Base-by-base conservation (phyloP, 306 rosid genomes). In the Ormosia emarginata region DNA sequence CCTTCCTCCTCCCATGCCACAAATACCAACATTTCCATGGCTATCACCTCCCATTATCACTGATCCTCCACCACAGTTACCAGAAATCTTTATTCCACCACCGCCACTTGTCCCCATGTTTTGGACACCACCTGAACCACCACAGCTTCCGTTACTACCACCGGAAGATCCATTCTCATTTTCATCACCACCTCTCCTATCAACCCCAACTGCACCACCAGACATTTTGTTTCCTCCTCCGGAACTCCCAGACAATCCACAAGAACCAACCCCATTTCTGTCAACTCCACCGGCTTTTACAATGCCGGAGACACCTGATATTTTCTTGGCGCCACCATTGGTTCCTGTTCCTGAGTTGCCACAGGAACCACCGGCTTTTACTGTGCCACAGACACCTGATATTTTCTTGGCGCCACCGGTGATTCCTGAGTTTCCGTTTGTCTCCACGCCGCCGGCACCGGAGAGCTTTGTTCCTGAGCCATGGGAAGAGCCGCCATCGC, bases 51-150 rank as follows among this genome's bases (percentile, higher is more conserved):
- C 90, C 50, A n/a, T 29, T 12, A 71, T 66, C 71, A 67, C 79
- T 3, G 55, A 71, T 4, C 36, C 88, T 52, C 77, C 63, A 71
- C 87, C 24, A 83, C 81, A 32, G 79, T 67, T 67, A 67, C 75
- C 75, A 14, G 44, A 47, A 61, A 12, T 44, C 37, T 7, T 17
- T 3, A 8, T 70, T 73, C 67, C 90, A 17, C 91, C 89, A 2
- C 94, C 89, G 1, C 94, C 94, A 43, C 71, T 87, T 12, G 89
- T 86, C 30, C 93, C 98, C 0, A 67, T 37, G 46, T 86, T 87
- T 71, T 57, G 88, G 75, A 82, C 93, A 14, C 92, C 91, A 44
- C 84, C 84, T 2, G 71, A 36, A 2, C 75, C 81, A 10, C 61
- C 81, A 4, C 66, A 79, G 4, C 57, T 77, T 6, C 87, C 87